These are phyloP conservation scores for Epichloe coenophiala DNA, from an alignment of 2,329 filamentous ascomycete genomes.

Conservation along the genomic window DNA sequence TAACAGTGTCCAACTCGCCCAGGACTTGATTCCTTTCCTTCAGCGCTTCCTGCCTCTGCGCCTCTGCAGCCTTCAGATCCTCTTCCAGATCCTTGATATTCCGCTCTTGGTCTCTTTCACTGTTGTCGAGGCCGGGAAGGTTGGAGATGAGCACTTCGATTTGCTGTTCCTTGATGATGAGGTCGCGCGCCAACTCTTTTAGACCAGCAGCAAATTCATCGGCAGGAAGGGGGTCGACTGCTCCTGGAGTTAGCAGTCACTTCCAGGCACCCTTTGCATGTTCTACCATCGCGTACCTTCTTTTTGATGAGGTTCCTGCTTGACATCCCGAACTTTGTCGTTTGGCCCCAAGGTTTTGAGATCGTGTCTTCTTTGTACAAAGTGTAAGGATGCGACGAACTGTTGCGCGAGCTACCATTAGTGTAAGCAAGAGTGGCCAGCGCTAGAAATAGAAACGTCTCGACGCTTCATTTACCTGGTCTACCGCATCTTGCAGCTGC, in stretches of 20 bases:
- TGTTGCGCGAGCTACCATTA: constrained; percentile 47
- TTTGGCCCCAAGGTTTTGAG: constrained; percentile 43
- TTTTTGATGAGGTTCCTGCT: constrained; percentile 37
- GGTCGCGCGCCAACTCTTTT: constrained; percentile 59
- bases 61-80: constrained; percentile 49
- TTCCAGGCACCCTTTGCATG: neutral
- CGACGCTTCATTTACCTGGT: constrained; percentile 42
- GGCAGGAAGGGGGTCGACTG: constrained; percentile 47
- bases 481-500: constrained; percentile 73
- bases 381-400: constrained; percentile 54
- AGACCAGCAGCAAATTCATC: constrained; percentile 55
- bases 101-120: constrained; percentile 61
- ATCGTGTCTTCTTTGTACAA: constrained; percentile 55
- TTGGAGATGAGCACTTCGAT: constrained; percentile 65
- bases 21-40: constrained; percentile 50
- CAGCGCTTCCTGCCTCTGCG: constrained; percentile 47
- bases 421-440: neutral
- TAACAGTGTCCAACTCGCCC: constrained; percentile 44
- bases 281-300: constrained; percentile 26
- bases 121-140: constrained; percentile 65
- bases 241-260: neutral
- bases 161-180: constrained; percentile 71
- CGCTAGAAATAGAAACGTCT: constrained; percentile 2
- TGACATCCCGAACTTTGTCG: constrained; percentile 46
- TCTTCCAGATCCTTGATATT: constrained; percentile 52